Evolutionary conservation across 139 green algal genomes (phyloP).

Genomic region (Chlorella sp.): DNA sequence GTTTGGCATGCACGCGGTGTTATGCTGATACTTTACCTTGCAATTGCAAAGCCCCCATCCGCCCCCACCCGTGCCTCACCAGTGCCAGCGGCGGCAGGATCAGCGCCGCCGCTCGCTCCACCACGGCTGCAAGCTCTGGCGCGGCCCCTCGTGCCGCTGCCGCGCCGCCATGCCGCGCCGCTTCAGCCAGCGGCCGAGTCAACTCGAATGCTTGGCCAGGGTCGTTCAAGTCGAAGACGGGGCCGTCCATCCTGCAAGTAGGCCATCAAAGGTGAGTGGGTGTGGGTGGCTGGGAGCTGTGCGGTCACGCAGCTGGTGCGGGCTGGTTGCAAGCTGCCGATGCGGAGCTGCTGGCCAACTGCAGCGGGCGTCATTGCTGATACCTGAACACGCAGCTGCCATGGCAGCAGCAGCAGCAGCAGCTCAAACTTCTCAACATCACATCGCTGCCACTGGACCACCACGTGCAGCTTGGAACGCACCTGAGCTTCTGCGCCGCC

Average conservation of each 20-base stretch:
- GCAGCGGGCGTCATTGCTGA: too few relatives aligned
- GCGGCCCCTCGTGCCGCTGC: not conserved
- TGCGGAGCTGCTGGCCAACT: too few relatives aligned
- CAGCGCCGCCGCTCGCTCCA: constrained; percentile 5
- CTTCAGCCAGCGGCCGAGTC: not conserved
- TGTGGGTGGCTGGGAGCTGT: not conserved
- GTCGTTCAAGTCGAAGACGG: constrained; percentile 44
- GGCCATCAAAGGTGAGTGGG: too few relatives aligned
- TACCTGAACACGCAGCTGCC: too few relatives aligned
- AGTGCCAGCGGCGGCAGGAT: constrained; percentile 4
- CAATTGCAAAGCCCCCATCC: not conserved
- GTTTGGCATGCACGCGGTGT: not conserved
- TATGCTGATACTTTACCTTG: not conserved
- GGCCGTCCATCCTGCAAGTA: not conserved
- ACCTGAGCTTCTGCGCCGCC: too few relatives aligned
- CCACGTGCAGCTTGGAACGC: too few relatives aligned
- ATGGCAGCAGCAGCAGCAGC: too few relatives aligned
- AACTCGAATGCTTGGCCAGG: constrained; percentile 38
- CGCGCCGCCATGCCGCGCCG: not conserved
- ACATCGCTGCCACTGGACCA: too few relatives aligned
- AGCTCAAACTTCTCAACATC: too few relatives aligned
- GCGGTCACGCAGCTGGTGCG: too few relatives aligned
- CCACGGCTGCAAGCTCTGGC: not conserved
- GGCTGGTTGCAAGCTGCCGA: too few relatives aligned
- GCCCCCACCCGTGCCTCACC: not conserved